Evolutionary conservation across 306 rosid species (phyloP).

Genomic region (Geum urbanum): DNA sequence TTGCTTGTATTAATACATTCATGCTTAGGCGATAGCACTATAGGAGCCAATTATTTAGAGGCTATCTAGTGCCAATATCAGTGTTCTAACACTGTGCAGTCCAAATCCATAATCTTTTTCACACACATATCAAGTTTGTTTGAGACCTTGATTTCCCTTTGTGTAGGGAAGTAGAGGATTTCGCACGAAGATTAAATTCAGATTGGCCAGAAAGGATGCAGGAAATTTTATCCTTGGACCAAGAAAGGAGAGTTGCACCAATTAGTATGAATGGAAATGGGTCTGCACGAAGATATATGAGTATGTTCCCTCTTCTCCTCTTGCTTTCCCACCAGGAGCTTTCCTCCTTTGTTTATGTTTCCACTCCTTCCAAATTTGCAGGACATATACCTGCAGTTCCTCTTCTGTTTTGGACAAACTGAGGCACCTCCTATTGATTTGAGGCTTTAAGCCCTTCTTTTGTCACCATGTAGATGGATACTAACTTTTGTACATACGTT

Average conservation of each 20-base stretch:
- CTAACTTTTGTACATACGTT: too few species aligned
- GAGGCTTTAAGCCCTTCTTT: constrained; percentile 4
- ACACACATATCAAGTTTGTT: too few species aligned
- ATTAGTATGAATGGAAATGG: constrained; percentile 57
- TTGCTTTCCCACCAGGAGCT: not conserved
- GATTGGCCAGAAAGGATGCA: constrained; percentile 93
- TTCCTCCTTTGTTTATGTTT: not conserved
- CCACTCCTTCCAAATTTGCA: not conserved
- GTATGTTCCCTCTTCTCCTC: constrained; percentile 35
- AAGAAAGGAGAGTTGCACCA: constrained; percentile 63
- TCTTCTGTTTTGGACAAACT: not conserved
- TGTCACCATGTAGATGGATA: not conserved
- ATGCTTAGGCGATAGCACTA: not conserved
- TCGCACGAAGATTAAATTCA: constrained; percentile 79
- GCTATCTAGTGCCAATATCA: too few species aligned
- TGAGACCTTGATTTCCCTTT: not conserved
- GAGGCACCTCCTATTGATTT: not conserved
- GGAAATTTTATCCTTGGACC: constrained; percentile 73
- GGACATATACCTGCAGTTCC: not conserved
- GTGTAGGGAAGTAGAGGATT: constrained; percentile 87
- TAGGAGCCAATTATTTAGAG: not conserved
- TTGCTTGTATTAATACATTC: not conserved
- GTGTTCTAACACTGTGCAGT: too few species aligned
- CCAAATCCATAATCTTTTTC: too few species aligned
- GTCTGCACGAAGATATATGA: constrained; percentile 43